Conservation (phyloP, 2,329 filamentous ascomycete genomes). For the Ophiocordyceps australis region DNA sequence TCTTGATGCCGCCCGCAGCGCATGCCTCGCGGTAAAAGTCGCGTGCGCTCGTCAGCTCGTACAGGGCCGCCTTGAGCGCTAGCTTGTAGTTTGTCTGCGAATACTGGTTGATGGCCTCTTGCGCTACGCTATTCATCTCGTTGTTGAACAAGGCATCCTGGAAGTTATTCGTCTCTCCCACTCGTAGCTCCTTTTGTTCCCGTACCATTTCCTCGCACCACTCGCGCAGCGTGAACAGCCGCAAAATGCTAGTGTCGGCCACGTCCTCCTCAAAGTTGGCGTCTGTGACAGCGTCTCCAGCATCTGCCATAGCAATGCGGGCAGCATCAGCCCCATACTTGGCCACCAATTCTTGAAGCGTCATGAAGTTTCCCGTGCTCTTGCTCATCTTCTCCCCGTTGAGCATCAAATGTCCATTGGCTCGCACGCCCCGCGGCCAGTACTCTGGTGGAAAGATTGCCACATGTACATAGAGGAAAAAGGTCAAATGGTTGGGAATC, state of each 20-base stretch:
- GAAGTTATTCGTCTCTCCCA: slow-evolving; percentile 58
- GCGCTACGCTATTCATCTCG: slow-evolving; percentile 73
- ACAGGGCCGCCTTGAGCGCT: slow-evolving; percentile 72
- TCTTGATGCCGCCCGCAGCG: slow-evolving; percentile 57
- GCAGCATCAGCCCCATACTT: slow-evolving; percentile 94
- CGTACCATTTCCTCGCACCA: slow-evolving; percentile 80
- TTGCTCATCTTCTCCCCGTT: slow-evolving; percentile 99
- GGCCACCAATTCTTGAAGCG: slow-evolving; percentile 62
- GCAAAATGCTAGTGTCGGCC: slow-evolving; percentile 78
- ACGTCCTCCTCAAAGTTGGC: slow-evolving; percentile 96
- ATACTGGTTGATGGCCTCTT: slow-evolving; percentile 65
- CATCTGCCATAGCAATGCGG: slow-evolving; percentile 81
- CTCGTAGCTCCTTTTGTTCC: slow-evolving; percentile 50
- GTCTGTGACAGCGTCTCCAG: slow-evolving; percentile 84
- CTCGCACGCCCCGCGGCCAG: slow-evolving; percentile 73
- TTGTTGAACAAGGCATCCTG: slow-evolving; percentile 86
- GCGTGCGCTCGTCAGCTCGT: slow-evolving; percentile 76
- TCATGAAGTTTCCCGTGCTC: slow-evolving; percentile 94
- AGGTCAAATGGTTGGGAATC: slow-evolving; percentile 86
- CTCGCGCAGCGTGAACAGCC: slow-evolving; percentile 64
- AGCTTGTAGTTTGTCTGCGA: slow-evolving; percentile 58
- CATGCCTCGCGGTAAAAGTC: slow-evolving; percentile 82
- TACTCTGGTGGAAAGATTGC: slow-evolving; percentile 77
- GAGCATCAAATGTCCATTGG: slow-evolving; percentile 83
- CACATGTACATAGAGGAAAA: slow-evolving; percentile 86